Evolutionary conservation across 306 rosid genomes (phyloP).

Genomic region (Dalbergia cultrata): DNA sequence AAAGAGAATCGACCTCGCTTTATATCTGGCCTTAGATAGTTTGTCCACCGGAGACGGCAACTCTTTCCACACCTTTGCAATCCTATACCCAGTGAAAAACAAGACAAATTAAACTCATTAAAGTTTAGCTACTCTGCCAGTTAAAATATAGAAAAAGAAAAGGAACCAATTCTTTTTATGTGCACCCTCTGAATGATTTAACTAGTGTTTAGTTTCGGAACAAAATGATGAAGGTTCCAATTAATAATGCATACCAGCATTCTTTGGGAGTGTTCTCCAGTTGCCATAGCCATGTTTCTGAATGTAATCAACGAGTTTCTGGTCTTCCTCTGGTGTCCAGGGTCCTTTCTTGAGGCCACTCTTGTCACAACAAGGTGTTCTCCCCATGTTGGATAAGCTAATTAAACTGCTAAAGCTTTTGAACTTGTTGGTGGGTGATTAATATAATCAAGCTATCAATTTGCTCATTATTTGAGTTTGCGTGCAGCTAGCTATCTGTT

Average conservation of each 20-base stretch:
- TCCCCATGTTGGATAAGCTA: conserved; percentile 64
- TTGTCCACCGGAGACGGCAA: conserved; percentile 93
- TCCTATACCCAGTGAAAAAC: conserved; percentile 48
- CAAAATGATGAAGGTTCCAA: background rate
- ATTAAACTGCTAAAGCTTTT: background rate
- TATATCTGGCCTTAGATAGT: conserved; percentile 90
- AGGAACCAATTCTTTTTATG: background rate
- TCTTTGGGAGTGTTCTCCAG: conserved; percentile 91
- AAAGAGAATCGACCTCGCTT: conserved; percentile 82
- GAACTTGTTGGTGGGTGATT: background rate
- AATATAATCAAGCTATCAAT: background rate
- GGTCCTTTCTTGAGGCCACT: conserved; percentile 90
- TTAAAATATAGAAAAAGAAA: too few relatives aligned
- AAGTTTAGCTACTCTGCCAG: too few relatives aligned
- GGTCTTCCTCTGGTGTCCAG: conserved; percentile 91
- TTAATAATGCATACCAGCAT: conserved; percentile 66
- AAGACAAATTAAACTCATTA: background rate
- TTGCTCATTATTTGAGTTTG: conserved; percentile 15
- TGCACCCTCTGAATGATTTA: too few relatives aligned
- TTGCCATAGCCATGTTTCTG: conserved; percentile 83
- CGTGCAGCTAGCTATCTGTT: background rate
- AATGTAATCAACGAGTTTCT: conserved; percentile 74
- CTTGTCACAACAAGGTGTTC: conserved; percentile 91
- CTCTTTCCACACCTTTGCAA: conserved; percentile 95
- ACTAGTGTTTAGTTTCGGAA: background rate